phyloP scores from a whole-genome alignment of 164 flowering plant genomes.

The Echeveria elegans region DNA sequence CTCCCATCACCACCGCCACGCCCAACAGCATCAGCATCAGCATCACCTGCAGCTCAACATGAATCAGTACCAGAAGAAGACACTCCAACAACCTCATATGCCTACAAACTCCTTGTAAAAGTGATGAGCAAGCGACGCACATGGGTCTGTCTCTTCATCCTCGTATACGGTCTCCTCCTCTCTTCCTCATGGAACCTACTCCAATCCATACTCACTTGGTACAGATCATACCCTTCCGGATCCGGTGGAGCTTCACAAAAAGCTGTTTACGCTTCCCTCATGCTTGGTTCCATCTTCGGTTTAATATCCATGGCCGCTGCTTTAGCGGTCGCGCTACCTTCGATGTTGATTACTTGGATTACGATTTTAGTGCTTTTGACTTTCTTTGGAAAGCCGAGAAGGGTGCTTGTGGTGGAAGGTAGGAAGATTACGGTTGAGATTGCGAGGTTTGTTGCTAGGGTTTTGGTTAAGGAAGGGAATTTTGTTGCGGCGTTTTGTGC shows the following conservation, averaged over 20 bases:
- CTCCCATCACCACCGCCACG: too few species aligned
- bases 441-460: conserved; percentile 30
- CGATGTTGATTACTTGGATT: conserved; percentile 55
- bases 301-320: conserved; percentile 51
- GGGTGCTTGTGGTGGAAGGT: conserved; percentile 45
- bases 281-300: conserved; percentile 48
- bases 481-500: conserved; percentile 59
- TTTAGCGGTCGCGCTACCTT: conserved; percentile 50
- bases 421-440: conserved; percentile 55
- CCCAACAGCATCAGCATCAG: too few species aligned
- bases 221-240: conserved; percentile 19
- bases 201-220: conserved; percentile 43
- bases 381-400: conserved; percentile 48
- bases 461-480: conserved; percentile 54
- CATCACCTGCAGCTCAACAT: background rate
- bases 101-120: conserved; percentile 16
- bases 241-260: conserved; percentile 31
- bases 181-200: conserved; percentile 48
- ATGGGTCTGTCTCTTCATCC: conserved; percentile 48
- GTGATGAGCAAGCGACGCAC: conserved; percentile 62
- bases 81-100: background rate
- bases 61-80: too few species aligned
- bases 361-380: conserved; percentile 43
- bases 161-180: conserved; percentile 32
- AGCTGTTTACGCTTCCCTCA: conserved; percentile 45